Evolutionary conservation across 495 filamentous ascomycete species (phyloP), one percentile per base, ranked within the genome.

Genomic region (Penicillium subrubescens): DNA sequence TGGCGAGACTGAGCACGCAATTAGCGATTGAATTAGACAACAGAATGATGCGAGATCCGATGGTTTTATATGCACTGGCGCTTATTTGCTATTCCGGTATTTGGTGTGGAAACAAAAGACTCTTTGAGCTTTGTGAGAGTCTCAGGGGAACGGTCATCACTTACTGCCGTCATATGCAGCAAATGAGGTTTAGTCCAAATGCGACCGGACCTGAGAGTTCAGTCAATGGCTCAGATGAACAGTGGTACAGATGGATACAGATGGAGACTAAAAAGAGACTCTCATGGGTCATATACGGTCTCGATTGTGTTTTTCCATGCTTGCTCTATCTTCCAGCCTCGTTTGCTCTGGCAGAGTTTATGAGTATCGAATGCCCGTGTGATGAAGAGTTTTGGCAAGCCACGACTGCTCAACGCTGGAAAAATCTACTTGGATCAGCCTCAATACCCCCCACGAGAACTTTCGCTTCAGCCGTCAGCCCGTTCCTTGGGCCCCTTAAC

Each of bases 361-460:
- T 57, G 54, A 52, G 37, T 8, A 53, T 41, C 11, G 61, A 58
- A 33, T 63, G 61, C 52, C 61, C 61, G 7, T 63, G 61, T 27
- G 55, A 63, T 17, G 61, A 63, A 31, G 61, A 63, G 5, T 52
- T 63, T 25, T 63, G 61, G 61, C 54, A 63, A 35, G 61, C 61
- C 17, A 17, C 55, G 43, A 63, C 15, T 50, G 39, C 54, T 19
- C 33, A 63, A 14, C 41, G 44, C 17, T 63, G 61, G 61, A 63
- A 31, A 43, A 25, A 10, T 8, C 27, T 63, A 29, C 53, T 63
- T 52, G 61, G 61, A 14, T 63, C 54, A 29, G 61, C 61, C 21
- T 63, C 44, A 11, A 19, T 63, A n/a, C 61, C 61, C 15, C 61
- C 61, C 1, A 33, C n/a, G 14, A 63, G 54, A 53, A 63, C 43